A percentile compares a stretch with the other conserved stretches of the same genome.
These are phyloP conservation scores for Begonia fuchsioides DNA, from an alignment of 306 rosid species.

Conservation along the genomic window DNA sequence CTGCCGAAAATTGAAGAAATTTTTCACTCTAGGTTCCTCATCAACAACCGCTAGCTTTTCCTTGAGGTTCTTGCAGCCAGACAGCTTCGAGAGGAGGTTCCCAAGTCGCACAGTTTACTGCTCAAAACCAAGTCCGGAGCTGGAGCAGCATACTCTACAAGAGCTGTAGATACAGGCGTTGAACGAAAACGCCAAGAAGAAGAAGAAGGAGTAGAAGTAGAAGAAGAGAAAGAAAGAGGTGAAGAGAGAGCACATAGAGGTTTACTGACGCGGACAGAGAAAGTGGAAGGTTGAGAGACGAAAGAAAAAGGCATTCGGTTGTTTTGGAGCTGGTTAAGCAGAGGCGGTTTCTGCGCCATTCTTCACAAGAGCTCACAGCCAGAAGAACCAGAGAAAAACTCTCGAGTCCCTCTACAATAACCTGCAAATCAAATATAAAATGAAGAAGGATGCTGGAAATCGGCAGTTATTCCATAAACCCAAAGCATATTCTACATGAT, in stretches of 20 bases:
- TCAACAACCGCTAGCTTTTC: conserved; percentile 37
- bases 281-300: conserved; percentile 15
- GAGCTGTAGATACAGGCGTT: conserved; percentile 46
- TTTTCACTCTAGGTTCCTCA: conserved; percentile 53
- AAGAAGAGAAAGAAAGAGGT: conserved; percentile 8
- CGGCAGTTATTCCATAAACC: too few species aligned
- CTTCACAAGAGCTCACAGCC: neutral
- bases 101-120: conserved; percentile 48
- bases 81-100: conserved; percentile 34
- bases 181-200: conserved; percentile 18
- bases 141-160: conserved; percentile 48
- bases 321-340: conserved; percentile 21
- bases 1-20: conserved; percentile 30
- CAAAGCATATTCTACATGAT: too few species aligned
- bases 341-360: conserved; percentile 41
- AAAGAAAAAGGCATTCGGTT: conserved; percentile 27
- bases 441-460: too few species aligned
- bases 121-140: conserved; percentile 36
- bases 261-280: conserved; percentile 1
- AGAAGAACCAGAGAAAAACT: too few species aligned
- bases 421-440: too few species aligned
- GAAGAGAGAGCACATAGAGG: conserved; percentile 10
- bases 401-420: too few species aligned
- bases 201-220: conserved; percentile 5
- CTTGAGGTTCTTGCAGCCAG: conserved; percentile 11